Conservation (phyloP, 495 filamentous ascomycete species). For the Aspergillus cavernicola region DNA sequence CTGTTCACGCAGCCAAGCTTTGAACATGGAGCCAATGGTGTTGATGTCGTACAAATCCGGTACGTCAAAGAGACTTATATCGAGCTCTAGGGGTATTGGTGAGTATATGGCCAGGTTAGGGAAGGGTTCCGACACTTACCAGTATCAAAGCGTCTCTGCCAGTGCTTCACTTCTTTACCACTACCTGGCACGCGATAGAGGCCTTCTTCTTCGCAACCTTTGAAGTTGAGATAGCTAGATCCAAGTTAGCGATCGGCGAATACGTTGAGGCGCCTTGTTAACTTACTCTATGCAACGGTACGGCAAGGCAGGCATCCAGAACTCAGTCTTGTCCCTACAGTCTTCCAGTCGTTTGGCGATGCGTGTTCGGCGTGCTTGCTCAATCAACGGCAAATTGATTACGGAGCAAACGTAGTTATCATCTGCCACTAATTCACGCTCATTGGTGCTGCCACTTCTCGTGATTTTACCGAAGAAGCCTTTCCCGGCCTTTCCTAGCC, state of each 20-base stretch:
- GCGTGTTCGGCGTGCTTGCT: conserved; percentile 80
- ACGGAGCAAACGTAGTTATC: conserved; percentile 73
- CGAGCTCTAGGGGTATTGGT: conserved; percentile 53
- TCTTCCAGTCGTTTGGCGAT: conserved; percentile 81
- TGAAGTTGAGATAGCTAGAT: conserved; percentile 76
- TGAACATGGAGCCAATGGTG: conserved; percentile 87
- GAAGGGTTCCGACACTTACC: conserved; percentile 39
- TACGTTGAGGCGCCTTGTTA: neutral
- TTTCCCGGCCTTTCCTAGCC: conserved; percentile 69
- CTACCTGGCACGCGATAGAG: conserved; percentile 86
- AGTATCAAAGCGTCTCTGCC: conserved; percentile 82
- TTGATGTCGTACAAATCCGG: conserved; percentile 88
- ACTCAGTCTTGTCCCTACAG: conserved; percentile 88
- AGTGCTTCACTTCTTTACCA: conserved; percentile 76
- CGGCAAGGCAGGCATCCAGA: conserved; percentile 93
- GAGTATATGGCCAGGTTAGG: neutral
- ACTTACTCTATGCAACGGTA: conserved; percentile 83
- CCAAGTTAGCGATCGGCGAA: conserved; percentile 13
- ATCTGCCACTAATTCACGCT: conserved; percentile 65
- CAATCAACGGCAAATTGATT: conserved; percentile 74
- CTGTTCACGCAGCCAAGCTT: conserved; percentile 89
- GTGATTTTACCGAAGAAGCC: conserved; percentile 72
- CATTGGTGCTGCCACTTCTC: conserved; percentile 66
- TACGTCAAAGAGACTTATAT: conserved; percentile 81
- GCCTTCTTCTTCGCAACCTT: conserved; percentile 85